phyloP scores from a whole-genome alignment of 371 early-diverging fungal genomes.

The Paraphysoderma sedebokerense region DNA sequence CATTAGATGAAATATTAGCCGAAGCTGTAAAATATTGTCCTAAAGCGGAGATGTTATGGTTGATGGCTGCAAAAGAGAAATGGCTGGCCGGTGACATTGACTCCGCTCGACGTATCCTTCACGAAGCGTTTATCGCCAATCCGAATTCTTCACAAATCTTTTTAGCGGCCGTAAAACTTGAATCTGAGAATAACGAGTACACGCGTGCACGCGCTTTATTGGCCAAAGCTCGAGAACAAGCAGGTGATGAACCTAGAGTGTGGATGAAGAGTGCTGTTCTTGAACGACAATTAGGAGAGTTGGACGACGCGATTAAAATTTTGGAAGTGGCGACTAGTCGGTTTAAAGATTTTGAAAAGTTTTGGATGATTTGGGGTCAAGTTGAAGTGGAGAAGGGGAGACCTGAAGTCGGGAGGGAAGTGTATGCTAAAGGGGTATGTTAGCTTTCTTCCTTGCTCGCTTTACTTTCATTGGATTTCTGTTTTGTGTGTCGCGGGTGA shows the following conservation, averaged over 20 bases:
- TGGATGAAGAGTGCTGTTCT: slow-evolving; percentile 91
- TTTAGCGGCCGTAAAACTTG: slow-evolving; percentile 89
- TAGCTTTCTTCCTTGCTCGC: neutral
- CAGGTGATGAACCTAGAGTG: slow-evolving; percentile 30
- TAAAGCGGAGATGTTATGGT: slow-evolving; percentile 83
- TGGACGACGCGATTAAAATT: slow-evolving; percentile 44
- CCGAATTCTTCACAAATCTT: slow-evolving; percentile 83
- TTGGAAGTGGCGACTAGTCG: slow-evolving; percentile 44
- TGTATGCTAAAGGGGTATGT: slow-evolving; percentile 36
- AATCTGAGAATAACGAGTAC: slow-evolving; percentile 69
- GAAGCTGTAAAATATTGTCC: slow-evolving; percentile 81
- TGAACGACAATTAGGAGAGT: slow-evolving; percentile 56
- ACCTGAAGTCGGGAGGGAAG: slow-evolving; percentile 49
- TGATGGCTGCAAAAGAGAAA: slow-evolving; percentile 90
- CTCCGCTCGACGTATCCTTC: slow-evolving; percentile 70
- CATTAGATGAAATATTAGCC: slow-evolving; percentile 57
- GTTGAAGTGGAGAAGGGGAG: slow-evolving; percentile 35
- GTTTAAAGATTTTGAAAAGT: slow-evolving; percentile 64
- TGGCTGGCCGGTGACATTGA: slow-evolving; percentile 73
- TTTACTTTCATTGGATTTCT: no score
- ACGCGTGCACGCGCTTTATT: slow-evolving; percentile 61
- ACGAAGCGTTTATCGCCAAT: slow-evolving; percentile 76
- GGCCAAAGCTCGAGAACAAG: slow-evolving; percentile 51
- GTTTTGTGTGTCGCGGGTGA: no score
- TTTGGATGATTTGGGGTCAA: slow-evolving; percentile 89